A percentile compares a stretch with the other conserved stretches of the same genome.
phyloP scores from a whole-genome alignment of 306 rosid genomes.

The Lithocarpus polystachyus region DNA sequence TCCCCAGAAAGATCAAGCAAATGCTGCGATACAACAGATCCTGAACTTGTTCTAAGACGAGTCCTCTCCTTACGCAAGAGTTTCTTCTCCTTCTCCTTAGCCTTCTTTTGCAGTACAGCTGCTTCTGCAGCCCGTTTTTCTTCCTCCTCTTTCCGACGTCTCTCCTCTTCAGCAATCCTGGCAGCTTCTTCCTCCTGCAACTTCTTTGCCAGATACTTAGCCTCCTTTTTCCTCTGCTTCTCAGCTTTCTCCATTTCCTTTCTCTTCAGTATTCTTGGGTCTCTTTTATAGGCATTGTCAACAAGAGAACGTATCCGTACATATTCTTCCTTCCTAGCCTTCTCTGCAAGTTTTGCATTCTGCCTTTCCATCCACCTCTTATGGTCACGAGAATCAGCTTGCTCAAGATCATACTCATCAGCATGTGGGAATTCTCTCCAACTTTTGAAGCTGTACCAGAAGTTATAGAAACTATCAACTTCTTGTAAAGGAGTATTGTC shows the following conservation, averaged over 20 bases:
- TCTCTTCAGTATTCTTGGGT: constrained; percentile 83
- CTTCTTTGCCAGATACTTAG: constrained; percentile 74
- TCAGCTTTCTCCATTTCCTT: constrained; percentile 86
- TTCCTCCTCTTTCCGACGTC: constrained; percentile 65
- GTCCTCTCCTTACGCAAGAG: constrained; percentile 88
- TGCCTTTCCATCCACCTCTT: constrained; percentile 99
- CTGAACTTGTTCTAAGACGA: constrained; percentile 74
- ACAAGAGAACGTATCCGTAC: constrained; percentile 82
- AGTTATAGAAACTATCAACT: constrained; percentile 78
- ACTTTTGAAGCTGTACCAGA: constrained; percentile 91
- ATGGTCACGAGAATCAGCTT: constrained; percentile 96
- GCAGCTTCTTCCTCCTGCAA: constrained; percentile 90
- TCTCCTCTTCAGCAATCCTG: constrained; percentile 87
- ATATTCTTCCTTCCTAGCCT: constrained; percentile 93
- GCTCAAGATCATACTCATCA: constrained; percentile 95
- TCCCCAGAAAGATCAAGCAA: constrained; percentile 56
- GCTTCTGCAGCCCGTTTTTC: constrained; percentile 76
- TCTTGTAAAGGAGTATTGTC: constrained; percentile 60
- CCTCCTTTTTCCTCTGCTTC: constrained; percentile 86
- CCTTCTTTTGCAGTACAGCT: constrained; percentile 78
- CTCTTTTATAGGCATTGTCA: constrained; percentile 91
- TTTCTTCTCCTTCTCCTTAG: constrained; percentile 91
- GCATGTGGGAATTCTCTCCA: constrained; percentile 99
- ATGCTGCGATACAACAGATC: constrained; percentile 45
- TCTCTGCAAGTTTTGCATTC: constrained; percentile 85